Base-by-base conservation (phyloP, 257 asterid species). In the Solanum ossicruentum region DNA sequence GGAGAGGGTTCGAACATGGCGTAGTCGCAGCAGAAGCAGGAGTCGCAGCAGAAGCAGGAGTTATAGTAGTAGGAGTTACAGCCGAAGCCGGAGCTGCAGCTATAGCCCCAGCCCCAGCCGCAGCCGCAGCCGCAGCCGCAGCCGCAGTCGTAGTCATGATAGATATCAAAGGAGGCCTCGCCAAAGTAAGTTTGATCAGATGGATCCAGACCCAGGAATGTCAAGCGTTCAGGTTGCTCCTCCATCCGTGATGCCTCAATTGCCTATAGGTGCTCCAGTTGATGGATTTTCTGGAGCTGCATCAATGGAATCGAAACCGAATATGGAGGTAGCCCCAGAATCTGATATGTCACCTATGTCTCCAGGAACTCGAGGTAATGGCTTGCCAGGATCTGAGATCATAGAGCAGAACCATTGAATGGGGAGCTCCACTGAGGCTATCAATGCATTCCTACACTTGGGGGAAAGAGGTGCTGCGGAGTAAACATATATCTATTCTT, bases 1-100 rank as follows among this genome's bases (percentile, higher is more conserved):
- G 0, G 98, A 93, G 63, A 92, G 93, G 89, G 96, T 91, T 58
- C 90, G 98, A 54, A 93, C 97, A 28, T 90, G 98, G 97, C 94
- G 91, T 78, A 93, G 97, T 84, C 32, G 87, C 6, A 92, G 96
- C 81, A 54, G 89, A n/a, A 88, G 92, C 84, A 11, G 92, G 66
- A 84, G 85, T 41, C 49, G 89, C 15, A 90, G 92, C 83, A 65
- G 91, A 45, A 87, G 93, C 82, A 80, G 95, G 70, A 91, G 93
- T 79, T 69, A 88, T 52, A 89, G 91, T 36, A 84, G 93, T 36
- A 84, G 93, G 85, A 94, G 98, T 83, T 80, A 92, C 60, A 90
- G 95, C 41, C 84, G 93, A 2, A 93, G 98, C 88, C 57, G 95
- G 52, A 91, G 97, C 80, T 87, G 92, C 20, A 93, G 96, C 86